These are phyloP conservation scores for Umbelopsis sp. DNA, from an alignment of 192 early-diverging fungal species.

Conservation along the genomic window DNA sequence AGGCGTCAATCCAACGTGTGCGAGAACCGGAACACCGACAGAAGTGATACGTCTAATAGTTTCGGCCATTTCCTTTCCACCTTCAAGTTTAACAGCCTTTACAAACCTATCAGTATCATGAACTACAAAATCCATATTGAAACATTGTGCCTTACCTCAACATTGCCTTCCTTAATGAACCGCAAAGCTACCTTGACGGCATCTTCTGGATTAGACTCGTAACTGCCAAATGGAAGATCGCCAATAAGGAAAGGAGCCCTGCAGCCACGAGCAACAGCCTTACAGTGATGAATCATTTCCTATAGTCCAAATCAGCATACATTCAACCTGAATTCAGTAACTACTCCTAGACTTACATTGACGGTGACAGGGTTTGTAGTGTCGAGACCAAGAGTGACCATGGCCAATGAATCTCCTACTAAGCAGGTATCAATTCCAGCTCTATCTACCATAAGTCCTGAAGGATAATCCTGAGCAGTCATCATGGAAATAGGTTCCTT, in stretches of 20 bases:
- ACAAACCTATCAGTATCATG: background rate
- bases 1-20: slow-evolving; percentile 95
- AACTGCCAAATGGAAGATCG: slow-evolving; percentile 94
- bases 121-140: background rate
- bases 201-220: slow-evolving; percentile 73
- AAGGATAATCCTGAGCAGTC: slow-evolving; percentile 98
- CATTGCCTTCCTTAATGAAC: slow-evolving; percentile 86
- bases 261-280: slow-evolving; percentile 82
- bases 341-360: slow-evolving; percentile 57
- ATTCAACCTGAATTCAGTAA: background rate
- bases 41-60: slow-evolving; percentile 77
- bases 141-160: slow-evolving; percentile 54
- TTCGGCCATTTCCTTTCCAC: slow-evolving; percentile 81
- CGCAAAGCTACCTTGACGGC: slow-evolving; percentile 83
- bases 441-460: slow-evolving; percentile 79
- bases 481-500: slow-evolving; percentile 86
- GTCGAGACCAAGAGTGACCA: slow-evolving; percentile 93
- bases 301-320: slow-evolving; percentile 22
- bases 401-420: slow-evolving; percentile 95
- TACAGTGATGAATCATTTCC: slow-evolving; percentile 96
- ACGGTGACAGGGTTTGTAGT: slow-evolving; percentile 85
- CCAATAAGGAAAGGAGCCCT: slow-evolving; percentile 79
- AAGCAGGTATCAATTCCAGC: slow-evolving; percentile 86
- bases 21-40: slow-evolving; percentile 93
- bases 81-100: slow-evolving; percentile 92